A percentile compares a stretch with the other conserved stretches of the same genome.
Evolutionary conservation across 2,329 filamentous ascomycete species (phyloP).

Genomic region (Pseudonectria foliicola): DNA sequence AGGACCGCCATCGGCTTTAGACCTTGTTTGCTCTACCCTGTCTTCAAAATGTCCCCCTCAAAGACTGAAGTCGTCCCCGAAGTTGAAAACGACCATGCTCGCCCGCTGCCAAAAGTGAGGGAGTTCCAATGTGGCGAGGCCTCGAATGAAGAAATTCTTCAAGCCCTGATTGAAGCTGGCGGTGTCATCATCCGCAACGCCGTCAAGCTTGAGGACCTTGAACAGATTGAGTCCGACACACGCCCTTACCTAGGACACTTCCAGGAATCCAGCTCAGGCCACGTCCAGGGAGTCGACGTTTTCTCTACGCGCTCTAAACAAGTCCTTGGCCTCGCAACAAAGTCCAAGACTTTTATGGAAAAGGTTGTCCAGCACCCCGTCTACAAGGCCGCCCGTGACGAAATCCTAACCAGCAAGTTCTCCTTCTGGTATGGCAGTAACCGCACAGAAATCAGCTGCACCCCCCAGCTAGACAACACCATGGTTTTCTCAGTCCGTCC

Average conservation of each 20-base stretch:
- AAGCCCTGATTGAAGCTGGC: not conserved
- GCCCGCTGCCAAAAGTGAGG: no score
- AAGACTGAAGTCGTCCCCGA: no score
- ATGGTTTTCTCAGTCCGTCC: slow-evolving; percentile 1
- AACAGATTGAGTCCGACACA: not conserved
- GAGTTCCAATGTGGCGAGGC: no score
- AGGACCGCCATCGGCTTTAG: no score
- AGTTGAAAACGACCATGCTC: no score
- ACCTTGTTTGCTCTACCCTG: no score
- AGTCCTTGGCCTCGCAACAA: not conserved
- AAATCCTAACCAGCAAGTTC: not conserved
- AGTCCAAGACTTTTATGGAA: not conserved
- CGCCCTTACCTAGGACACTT: not conserved
- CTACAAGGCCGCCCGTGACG: not conserved
- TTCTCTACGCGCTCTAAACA: not conserved
- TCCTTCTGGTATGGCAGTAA: no score
- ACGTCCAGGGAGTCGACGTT: not conserved
- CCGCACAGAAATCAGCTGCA: not conserved
- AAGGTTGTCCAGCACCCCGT: not conserved
- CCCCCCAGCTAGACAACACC: slow-evolving; percentile 1
- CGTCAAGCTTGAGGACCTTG: not conserved
- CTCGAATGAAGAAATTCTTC: no score
- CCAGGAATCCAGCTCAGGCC: no score
- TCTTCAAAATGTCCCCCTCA: no score
- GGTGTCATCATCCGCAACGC: not conserved